Percentiles rank a stretch among this genome's conserved stretches.
phyloP scores from a whole-genome alignment of 768 basidiomycete genomes.

The Panaeolus cyanescens region DNA sequence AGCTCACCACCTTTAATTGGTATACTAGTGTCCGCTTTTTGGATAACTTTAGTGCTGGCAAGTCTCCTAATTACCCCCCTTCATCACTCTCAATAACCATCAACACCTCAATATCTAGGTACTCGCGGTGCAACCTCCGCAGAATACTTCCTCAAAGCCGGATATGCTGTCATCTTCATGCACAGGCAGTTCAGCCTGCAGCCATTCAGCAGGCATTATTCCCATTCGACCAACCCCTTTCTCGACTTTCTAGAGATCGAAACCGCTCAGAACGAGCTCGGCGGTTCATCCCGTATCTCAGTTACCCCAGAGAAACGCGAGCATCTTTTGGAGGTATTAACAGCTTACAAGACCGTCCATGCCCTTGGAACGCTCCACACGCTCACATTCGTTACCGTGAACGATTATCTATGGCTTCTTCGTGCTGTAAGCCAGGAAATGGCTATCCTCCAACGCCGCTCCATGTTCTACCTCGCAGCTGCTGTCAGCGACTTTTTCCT shows the following conservation, averaged over 20 bases:
- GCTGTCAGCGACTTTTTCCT: slow-evolving; percentile 99
- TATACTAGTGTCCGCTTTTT: slow-evolving; percentile 88
- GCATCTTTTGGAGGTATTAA: slow-evolving; percentile 72
- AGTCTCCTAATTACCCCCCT: slow-evolving; percentile 21
- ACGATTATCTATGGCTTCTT: slow-evolving; percentile 94
- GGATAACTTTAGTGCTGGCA: slow-evolving; percentile 98
- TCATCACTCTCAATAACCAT: slow-evolving; percentile 5
- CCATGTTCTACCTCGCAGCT: slow-evolving; percentile 96
- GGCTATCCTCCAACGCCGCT: slow-evolving; percentile 62
- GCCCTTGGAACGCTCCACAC: slow-evolving; percentile 74
- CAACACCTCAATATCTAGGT: slow-evolving; percentile 46
- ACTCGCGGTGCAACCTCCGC: slow-evolving; percentile 97
- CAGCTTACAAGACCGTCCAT: slow-evolving; percentile 81
- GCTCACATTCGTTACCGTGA: slow-evolving; percentile 89
- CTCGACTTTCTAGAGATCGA: slow-evolving; percentile 90
- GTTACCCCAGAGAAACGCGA: slow-evolving; percentile 67
- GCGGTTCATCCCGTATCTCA: slow-evolving; percentile 50
- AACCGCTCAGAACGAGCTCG: slow-evolving; percentile 16
- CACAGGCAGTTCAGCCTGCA: slow-evolving; percentile 97
- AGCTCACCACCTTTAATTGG: slow-evolving; percentile 21
- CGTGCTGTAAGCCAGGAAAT: slow-evolving; percentile 83
- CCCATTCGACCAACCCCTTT: slow-evolving; percentile 97
- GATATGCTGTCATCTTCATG: slow-evolving; percentile 98
- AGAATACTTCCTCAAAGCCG: slow-evolving; percentile 93
- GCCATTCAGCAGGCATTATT: slow-evolving; percentile 97